Evolutionary conservation across 352 stramenopile genomes (phyloP).

Genomic region (Thalassiosira exigua): DNA sequence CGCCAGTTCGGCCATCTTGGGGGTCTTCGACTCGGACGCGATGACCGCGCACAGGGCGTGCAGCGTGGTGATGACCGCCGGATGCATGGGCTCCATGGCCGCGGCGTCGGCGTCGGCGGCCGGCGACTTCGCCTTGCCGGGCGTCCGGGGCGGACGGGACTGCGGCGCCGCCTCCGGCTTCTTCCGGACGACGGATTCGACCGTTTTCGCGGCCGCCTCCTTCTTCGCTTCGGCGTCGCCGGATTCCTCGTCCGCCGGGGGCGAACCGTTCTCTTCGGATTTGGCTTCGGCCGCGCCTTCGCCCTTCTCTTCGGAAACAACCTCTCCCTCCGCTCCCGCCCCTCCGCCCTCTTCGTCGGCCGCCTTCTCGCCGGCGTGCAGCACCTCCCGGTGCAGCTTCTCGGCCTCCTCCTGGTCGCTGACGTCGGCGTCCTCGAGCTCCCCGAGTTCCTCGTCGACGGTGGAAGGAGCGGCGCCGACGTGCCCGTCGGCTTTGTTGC

Average conservation of each 20-base stretch:
- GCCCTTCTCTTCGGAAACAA: slow-evolving; percentile 13
- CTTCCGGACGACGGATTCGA: background rate
- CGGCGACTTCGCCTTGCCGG: too few relatives aligned
- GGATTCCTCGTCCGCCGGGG: background rate
- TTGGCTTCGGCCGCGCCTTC: slow-evolving; percentile 21
- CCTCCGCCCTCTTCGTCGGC: slow-evolving; percentile 37
- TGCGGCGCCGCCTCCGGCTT: too few relatives aligned
- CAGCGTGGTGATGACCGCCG: slow-evolving; percentile 61
- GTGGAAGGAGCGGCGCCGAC: slow-evolving; percentile 6
- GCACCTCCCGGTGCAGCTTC: background rate
- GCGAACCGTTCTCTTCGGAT: slow-evolving; percentile 2
- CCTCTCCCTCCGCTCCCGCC: slow-evolving; percentile 32
- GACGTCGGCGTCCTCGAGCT: slow-evolving; percentile 18
- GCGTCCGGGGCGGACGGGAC: too few relatives aligned
- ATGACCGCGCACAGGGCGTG: slow-evolving; percentile 73
- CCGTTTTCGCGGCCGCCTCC: slow-evolving; percentile 9
- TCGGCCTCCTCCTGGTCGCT: background rate
- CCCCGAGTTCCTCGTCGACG: slow-evolving; percentile 23
- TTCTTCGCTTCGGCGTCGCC: slow-evolving; percentile 9
- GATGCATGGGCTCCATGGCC: slow-evolving; percentile 74
- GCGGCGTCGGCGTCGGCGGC: slow-evolving; percentile 52
- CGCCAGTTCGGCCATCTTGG: slow-evolving; percentile 70
- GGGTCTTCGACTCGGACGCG: slow-evolving; percentile 68
- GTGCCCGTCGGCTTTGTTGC: slow-evolving; percentile 14
- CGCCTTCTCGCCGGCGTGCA: background rate